These are phyloP conservation scores for Ceratocystis colombiana DNA, from an alignment of 2,329 filamentous ascomycete species.

Conservation along the genomic window DNA sequence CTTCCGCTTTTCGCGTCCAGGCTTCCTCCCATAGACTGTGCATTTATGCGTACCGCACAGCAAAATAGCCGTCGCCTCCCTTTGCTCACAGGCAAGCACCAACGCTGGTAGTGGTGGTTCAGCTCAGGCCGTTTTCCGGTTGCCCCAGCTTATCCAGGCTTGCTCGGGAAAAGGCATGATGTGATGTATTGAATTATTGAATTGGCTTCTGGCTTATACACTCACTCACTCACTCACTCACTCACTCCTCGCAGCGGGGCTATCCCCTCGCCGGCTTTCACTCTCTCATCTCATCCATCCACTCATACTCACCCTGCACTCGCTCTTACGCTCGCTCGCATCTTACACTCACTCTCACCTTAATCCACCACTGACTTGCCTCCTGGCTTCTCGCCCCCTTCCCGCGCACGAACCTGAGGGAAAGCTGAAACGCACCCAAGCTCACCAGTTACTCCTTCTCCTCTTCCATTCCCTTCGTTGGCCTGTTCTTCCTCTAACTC, in stretches of 20 bases:
- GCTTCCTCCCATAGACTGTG: too few relatives aligned
- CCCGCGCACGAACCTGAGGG: not conserved
- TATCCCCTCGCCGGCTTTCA: not conserved
- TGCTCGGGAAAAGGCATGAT: not conserved
- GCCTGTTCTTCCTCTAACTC: not conserved
- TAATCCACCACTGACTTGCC: not conserved
- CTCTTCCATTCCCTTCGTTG: not conserved
- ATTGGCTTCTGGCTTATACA: not conserved
- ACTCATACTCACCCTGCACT: not conserved
- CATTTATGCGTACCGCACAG: too few relatives aligned
- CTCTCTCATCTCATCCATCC: not conserved
- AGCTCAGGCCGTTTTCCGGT: too few relatives aligned
- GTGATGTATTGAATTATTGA: not conserved
- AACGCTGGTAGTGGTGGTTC: too few relatives aligned
- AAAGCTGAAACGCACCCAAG: slow-evolving; percentile 3
- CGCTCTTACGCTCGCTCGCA: not conserved
- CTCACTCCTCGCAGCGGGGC: not conserved
- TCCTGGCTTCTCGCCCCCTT: not conserved
- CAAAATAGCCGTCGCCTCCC: too few relatives aligned
- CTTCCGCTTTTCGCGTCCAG: not conserved
- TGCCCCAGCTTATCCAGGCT: not conserved
- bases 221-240: not conserved
- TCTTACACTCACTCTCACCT: not conserved
- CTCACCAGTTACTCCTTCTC: not conserved
- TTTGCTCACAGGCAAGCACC: too few relatives aligned